Evolutionary conservation across 495 filamentous ascomycete genomes (phyloP), one percentile per base, ranked within the genome.

Genomic region (Penicillium egyptiacum): DNA sequence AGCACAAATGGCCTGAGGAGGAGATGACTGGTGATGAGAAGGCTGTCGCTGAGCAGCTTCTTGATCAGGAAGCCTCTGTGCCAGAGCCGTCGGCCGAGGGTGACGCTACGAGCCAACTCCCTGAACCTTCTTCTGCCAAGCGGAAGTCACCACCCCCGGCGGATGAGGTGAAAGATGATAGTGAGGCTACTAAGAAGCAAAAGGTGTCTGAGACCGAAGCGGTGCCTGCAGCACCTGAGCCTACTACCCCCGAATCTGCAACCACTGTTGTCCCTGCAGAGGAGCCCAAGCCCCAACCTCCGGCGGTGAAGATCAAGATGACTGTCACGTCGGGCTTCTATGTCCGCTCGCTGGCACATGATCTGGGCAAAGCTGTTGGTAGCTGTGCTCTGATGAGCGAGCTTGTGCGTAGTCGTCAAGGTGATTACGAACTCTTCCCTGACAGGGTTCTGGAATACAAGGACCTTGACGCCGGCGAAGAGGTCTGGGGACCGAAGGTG

Each of bases 251-350:
- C 14, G 63, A 69, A 16, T 40, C 59, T 17, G 53, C 61, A 11
- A 49, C 58, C 12, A 23, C 67, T 19, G 39, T 40, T 16, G 28
- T 49, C 20, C 28, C 55, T 19, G 26, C 54, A 17, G 44, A 65
- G 56, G 66, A 72, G 44, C 58, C 60, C 19, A 56, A 58, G 46
- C 60, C 67, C 20, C 75, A 53, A 8, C 85, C 88, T 8, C 83
- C 91, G 2, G 92, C 92, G 8, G 86, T 84, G 40, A 88, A 82
- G 67, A 82, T 99, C 48, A 83, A 86, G 53, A 91, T 99, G 89
- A 96, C 88, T 1, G 94, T 96, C 40, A 87, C 91, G 5, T 96
- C 91, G 4, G 94, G 94, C 41, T 99, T 98, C 79, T 99, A 99
- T 73, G 94, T 99, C 40, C 89, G 94, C 53, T 92, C 88, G 33